A percentile compares a stretch with the other conserved stretches of the same genome.
phyloP scores from a whole-genome alignment of 2,329 filamentous ascomycete species.

The Moelleriella libera region DNA sequence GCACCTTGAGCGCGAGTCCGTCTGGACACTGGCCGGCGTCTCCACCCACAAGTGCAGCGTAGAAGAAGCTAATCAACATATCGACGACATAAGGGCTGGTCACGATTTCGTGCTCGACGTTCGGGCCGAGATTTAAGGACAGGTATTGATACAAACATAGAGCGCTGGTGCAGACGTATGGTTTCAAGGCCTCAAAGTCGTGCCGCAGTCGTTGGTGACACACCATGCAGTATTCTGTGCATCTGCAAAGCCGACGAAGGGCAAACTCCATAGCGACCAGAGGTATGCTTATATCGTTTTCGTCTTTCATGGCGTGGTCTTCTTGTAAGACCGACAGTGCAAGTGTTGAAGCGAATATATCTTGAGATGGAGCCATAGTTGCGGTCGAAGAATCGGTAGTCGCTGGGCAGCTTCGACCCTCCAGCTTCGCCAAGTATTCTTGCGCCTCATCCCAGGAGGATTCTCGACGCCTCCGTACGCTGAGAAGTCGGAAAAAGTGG shows the following conservation, averaged over 20 bases:
- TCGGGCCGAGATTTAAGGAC: slow-evolving; percentile 70
- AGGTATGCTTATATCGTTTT: slow-evolving; percentile 32
- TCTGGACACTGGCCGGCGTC: slow-evolving; percentile 28
- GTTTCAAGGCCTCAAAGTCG: slow-evolving; percentile 57
- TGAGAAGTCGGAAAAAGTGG: slow-evolving; percentile 48
- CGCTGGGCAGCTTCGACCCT: background rate
- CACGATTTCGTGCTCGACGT: slow-evolving; percentile 71
- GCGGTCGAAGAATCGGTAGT: background rate
- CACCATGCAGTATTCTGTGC: slow-evolving; percentile 75
- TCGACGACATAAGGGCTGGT: slow-evolving; percentile 74
- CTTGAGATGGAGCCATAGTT: slow-evolving; percentile 3
- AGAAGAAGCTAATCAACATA: slow-evolving; percentile 71
- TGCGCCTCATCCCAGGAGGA: slow-evolving; percentile 44
- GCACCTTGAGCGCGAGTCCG: slow-evolving; percentile 24
- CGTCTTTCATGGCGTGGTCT: slow-evolving; percentile 17
- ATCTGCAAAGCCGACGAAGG: slow-evolving; percentile 63
- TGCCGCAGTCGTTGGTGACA: slow-evolving; percentile 58
- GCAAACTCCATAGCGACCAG: slow-evolving; percentile 59
- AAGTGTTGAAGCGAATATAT: slow-evolving; percentile 6
- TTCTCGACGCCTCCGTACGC: slow-evolving; percentile 34
- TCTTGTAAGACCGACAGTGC: slow-evolving; percentile 1
- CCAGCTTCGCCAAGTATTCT: slow-evolving; percentile 2
- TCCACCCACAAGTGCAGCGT: slow-evolving; percentile 33
- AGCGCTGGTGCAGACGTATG: slow-evolving; percentile 61
- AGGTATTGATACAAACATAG: slow-evolving; percentile 85